These are phyloP conservation scores for Penicillium cataractarum DNA, from an alignment of 495 filamentous ascomycete species.

Conservation along the genomic window DNA sequence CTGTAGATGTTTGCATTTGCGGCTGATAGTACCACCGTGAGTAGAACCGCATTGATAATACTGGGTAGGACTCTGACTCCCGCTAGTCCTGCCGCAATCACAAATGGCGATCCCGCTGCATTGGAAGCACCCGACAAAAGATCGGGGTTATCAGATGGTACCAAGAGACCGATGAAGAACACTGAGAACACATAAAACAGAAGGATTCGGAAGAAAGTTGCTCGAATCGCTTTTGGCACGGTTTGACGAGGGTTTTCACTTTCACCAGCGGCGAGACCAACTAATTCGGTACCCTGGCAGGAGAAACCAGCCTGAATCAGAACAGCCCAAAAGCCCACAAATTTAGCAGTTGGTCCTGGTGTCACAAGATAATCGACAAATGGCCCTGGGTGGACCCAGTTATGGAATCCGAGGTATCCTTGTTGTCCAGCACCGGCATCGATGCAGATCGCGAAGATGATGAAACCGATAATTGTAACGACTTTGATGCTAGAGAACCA, in stretches of 20 bases:
- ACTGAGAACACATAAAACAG: slow-evolving; percentile 65
- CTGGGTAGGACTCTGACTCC: slow-evolving; percentile 62
- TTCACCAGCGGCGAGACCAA: slow-evolving; percentile 67
- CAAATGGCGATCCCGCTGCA: slow-evolving; percentile 51
- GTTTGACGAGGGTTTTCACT: slow-evolving; percentile 63
- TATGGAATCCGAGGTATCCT: slow-evolving; percentile 58
- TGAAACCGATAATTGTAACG: slow-evolving; percentile 56
- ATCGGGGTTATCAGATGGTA: slow-evolving; percentile 47
- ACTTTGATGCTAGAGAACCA: slow-evolving; percentile 62
- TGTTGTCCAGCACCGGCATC: slow-evolving; percentile 59
- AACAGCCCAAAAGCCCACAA: slow-evolving; percentile 40
- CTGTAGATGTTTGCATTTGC: slow-evolving; percentile 76
- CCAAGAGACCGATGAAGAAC: slow-evolving; percentile 68
- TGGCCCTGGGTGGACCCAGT: slow-evolving; percentile 65
- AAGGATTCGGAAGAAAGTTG: slow-evolving; percentile 69
- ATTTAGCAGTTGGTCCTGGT: slow-evolving; percentile 57
- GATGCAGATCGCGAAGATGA: slow-evolving; percentile 39
- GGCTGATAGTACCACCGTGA: slow-evolving; percentile 64
- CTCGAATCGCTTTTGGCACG: slow-evolving; percentile 64
- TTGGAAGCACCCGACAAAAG: slow-evolving; percentile 32
- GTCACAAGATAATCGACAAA: slow-evolving; percentile 62
- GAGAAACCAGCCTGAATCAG: slow-evolving; percentile 59
- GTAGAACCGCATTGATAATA: slow-evolving; percentile 71
- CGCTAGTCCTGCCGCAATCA: slow-evolving; percentile 59
- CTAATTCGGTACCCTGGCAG: slow-evolving; percentile 66